A percentile compares a stretch with the other conserved stretches of the same genome.
These are phyloP conservation scores for Pyrus hybrid DNA, from an alignment of 331 rosid species.

Conservation along the genomic window DNA sequence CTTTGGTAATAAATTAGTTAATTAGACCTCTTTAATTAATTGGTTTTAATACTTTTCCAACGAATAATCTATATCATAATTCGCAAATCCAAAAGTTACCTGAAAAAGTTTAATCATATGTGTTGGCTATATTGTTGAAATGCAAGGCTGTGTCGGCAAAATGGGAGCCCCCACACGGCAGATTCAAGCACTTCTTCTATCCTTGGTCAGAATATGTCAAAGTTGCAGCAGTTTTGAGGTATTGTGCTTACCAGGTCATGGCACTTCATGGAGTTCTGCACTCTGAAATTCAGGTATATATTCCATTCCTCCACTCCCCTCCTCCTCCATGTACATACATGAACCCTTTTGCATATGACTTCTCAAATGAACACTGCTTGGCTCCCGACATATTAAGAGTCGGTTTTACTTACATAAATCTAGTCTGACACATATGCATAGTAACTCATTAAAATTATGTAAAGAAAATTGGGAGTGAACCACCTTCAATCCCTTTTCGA, in stretches of 20 bases:
- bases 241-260: conserved; percentile 75
- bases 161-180: conserved; percentile 90
- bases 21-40: not conserved
- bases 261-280: conserved; percentile 68
- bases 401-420: not conserved
- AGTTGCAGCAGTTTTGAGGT: conserved; percentile 56
- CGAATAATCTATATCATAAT: too few species aligned
- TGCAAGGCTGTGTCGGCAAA: conserved; percentile 58
- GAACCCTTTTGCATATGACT: not conserved
- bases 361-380: not conserved
- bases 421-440: not conserved
- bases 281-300: conserved; percentile 64
- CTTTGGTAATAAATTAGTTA: conserved; percentile 30
- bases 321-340: not conserved
- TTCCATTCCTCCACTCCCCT: not conserved
- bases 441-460: too few species aligned
- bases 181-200: conserved; percentile 54
- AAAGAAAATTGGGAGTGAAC: too few species aligned
- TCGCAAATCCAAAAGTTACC: not conserved
- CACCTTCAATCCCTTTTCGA: too few species aligned
- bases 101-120: not conserved
- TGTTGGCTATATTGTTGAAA: not conserved
- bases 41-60: not conserved
- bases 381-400: too few species aligned
- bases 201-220: conserved; percentile 68